These are phyloP conservation scores for Spiraea crenata DNA, from an alignment of 331 rosid species.

Conservation along the genomic window DNA sequence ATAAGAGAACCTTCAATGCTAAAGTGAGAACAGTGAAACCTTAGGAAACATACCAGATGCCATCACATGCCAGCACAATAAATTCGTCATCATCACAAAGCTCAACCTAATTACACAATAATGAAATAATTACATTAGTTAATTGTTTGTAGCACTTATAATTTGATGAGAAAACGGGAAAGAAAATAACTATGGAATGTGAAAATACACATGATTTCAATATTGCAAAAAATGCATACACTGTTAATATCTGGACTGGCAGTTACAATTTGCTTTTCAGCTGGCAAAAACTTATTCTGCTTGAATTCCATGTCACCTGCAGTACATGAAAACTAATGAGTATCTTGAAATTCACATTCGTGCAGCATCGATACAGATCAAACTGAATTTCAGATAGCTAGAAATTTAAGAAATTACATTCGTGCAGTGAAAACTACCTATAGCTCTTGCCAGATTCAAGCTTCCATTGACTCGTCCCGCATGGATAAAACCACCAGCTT, in stretches of 20 bases:
- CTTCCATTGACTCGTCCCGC: conserved; percentile 98
- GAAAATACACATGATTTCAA: background rate
- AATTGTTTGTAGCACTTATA: background rate
- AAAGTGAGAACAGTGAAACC: conserved; percentile 12
- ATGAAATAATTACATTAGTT: background rate
- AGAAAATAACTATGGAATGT: background rate
- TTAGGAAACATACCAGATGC: conserved; percentile 73
- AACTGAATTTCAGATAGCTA: background rate
- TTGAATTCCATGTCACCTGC: conserved; percentile 98
- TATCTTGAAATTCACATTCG: background rate
- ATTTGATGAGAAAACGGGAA: background rate
- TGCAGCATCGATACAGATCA: background rate
- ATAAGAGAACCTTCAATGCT: background rate
- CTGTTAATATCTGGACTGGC: conserved; percentile 89
- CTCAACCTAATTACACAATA: conserved; percentile 54
- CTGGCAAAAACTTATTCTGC: conserved; percentile 79
- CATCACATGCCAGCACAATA: conserved; percentile 96
- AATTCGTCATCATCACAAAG: conserved; percentile 90
- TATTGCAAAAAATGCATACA: conserved; percentile 45
- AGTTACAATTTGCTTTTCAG: conserved; percentile 79
- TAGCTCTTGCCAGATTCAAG: conserved; percentile 95
- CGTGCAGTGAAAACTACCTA: conserved; percentile 46
- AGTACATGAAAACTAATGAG: conserved; percentile 26
- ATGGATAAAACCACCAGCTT: conserved; percentile 94
- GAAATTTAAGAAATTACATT: background rate